These are phyloP conservation scores for Suhomyces guaymorum DNA, from an alignment of 1,139 yeast genomes.

Conservation along the genomic window DNA sequence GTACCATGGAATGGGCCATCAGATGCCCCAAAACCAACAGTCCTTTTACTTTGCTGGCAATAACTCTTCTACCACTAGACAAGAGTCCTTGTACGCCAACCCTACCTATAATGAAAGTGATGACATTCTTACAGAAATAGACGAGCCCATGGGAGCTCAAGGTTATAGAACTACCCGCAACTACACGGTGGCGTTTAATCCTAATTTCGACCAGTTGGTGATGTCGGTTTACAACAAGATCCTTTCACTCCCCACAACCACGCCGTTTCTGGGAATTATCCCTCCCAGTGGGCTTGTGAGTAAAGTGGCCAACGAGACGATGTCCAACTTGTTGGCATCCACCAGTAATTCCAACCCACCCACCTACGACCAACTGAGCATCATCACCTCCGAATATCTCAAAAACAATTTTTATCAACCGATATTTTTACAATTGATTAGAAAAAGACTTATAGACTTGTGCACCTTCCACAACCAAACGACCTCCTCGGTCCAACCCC, in stretches of 20 bases:
- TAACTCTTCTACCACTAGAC: constrained; percentile 9
- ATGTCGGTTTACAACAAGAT: constrained; percentile 38
- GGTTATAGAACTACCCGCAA: constrained; percentile 27
- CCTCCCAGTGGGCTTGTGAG: constrained; percentile 51
- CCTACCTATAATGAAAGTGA: constrained; percentile 44
- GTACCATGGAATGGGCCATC: constrained; percentile 33
- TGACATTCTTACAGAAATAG: constrained; percentile 45
- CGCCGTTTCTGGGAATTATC: constrained; percentile 45
- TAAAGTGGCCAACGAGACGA: constrained; percentile 46
- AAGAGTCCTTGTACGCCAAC: constrained; percentile 27
- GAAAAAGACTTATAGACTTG: constrained; percentile 45
- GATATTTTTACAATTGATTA: constrained; percentile 43
- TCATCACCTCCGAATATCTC: constrained; percentile 36
- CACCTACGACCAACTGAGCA: constrained; percentile 36
- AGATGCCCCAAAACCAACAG: constrained; percentile 17
- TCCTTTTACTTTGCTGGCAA: constrained; percentile 12
- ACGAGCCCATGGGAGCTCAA: constrained; percentile 28
- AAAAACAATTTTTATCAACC: constrained; percentile 39
- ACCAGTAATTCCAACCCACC: constrained; percentile 24
- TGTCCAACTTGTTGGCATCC: constrained; percentile 28
- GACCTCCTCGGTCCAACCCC: background rate
- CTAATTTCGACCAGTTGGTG: constrained; percentile 40
- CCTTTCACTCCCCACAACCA: constrained; percentile 46
- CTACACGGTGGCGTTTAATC: constrained; percentile 40
- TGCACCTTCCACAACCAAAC: constrained; percentile 27